phyloP scores from a whole-genome alignment of 2,329 filamentous ascomycete species.

The Xylaria hypoxylon region DNA sequence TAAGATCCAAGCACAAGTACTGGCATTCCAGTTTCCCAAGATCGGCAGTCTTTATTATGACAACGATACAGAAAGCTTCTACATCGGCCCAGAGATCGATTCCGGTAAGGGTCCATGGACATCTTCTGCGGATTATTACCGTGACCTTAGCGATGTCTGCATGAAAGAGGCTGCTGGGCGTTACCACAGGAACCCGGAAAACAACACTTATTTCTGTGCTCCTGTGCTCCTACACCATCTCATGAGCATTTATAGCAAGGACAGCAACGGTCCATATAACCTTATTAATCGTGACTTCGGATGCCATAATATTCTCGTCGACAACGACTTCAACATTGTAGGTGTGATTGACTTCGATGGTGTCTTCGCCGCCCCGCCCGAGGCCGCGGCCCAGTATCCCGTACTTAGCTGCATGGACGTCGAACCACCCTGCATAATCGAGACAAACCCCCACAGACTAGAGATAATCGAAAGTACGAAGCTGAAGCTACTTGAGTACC shows the following conservation, averaged over 20 bases:
- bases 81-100: slow-evolving; percentile 22
- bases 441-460: neutral
- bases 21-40: slow-evolving; percentile 15
- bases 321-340: slow-evolving; percentile 27
- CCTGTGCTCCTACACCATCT: slow-evolving; percentile 10
- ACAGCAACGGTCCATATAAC: neutral
- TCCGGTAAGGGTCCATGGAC: slow-evolving; percentile 25
- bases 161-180: slow-evolving; percentile 1
- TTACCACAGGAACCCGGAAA: neutral
- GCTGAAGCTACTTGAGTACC: slow-evolving; percentile 4
- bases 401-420: neutral
- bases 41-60: slow-evolving; percentile 27
- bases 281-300: slow-evolving; percentile 31
- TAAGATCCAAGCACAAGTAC: slow-evolving; percentile 18
- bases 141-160: slow-evolving; percentile 7
- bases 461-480: neutral
- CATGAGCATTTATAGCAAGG: slow-evolving; percentile 3
- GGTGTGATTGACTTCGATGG: slow-evolving; percentile 27
- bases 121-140: slow-evolving; percentile 24
- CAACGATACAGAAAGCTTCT: slow-evolving; percentile 6
- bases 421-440: neutral
- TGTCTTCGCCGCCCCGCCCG: slow-evolving; percentile 12
- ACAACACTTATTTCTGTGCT: neutral
- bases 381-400: slow-evolving; percentile 24
- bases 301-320: slow-evolving; percentile 24